Evolutionary conservation across 495 filamentous ascomycete genomes (phyloP).

Genomic region (Hypomontagnella submonticulosa): DNA sequence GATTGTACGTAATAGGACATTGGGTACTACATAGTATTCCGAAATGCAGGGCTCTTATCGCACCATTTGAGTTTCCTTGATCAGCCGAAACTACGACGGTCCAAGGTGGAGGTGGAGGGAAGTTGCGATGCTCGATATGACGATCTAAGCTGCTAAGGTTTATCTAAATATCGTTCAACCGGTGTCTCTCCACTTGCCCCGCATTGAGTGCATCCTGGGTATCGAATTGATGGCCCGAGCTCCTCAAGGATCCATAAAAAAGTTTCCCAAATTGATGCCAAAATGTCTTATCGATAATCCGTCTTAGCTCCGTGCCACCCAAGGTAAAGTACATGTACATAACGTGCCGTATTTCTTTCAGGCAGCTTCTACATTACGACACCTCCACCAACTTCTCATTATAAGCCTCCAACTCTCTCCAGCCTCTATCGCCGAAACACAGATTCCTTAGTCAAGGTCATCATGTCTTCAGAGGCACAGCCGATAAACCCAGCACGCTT

Average conservation of each 20-base stretch:
- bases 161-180: conserved; percentile 18
- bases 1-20: conserved; percentile 29
- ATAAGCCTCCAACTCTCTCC: neutral
- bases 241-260: conserved; percentile 24
- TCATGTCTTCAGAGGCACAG: conserved; percentile 59
- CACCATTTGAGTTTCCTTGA: conserved; percentile 34
- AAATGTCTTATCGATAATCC: conserved; percentile 29
- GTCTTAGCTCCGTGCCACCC: conserved; percentile 7
- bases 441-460: neutral
- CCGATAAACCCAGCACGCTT: conserved; percentile 73
- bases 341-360: conserved; percentile 22
- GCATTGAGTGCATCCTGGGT: neutral
- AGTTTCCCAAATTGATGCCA: too few relatives aligned
- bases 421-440: neutral
- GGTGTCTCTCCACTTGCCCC: conserved; percentile 10
- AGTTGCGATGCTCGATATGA: neutral
- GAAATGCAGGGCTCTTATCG: conserved; percentile 45
- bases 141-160: conserved; percentile 11
- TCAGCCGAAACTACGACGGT: conserved; percentile 33
- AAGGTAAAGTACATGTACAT: too few relatives aligned
- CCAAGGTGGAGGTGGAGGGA: conserved; percentile 13
- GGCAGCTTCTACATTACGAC: conserved; percentile 41
- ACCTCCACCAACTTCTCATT: conserved; percentile 14
- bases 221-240: conserved; percentile 28
- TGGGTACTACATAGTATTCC: conserved; percentile 38